Conservation (phyloP, 2,329 filamentous ascomycete genomes). For the Didymella exigua region DNA sequence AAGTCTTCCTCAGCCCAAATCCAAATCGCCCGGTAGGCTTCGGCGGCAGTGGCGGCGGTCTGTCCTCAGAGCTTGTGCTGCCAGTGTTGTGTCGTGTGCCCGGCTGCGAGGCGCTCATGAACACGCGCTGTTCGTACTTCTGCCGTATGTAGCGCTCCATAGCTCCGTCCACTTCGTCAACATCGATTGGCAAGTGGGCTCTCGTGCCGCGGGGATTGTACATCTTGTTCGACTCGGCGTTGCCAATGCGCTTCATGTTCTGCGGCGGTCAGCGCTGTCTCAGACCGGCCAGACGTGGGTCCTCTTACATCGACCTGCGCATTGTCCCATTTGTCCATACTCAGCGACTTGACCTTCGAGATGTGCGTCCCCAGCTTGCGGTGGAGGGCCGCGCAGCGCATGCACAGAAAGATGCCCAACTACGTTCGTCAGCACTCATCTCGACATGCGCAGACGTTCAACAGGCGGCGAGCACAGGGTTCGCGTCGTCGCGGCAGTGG, state of each 20-base stretch:
- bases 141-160: slow-evolving; percentile 96
- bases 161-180: slow-evolving; percentile 88
- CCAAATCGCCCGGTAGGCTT: slow-evolving; percentile 66
- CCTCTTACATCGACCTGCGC: slow-evolving; percentile 89
- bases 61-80: slow-evolving; percentile 62
- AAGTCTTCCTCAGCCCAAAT: slow-evolving; percentile 71
- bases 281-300: neutral
- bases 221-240: slow-evolving; percentile 80
- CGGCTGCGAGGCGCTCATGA: slow-evolving; percentile 49
- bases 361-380: slow-evolving; percentile 97
- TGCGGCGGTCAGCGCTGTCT: slow-evolving; percentile 48
- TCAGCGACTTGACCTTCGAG: slow-evolving; percentile 97
- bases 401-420: slow-evolving; percentile 95
- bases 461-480: neutral
- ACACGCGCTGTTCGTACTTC: slow-evolving; percentile 79
- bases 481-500: slow-evolving; percentile 6
- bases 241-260: slow-evolving; percentile 95
- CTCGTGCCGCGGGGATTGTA: slow-evolving; percentile 87
- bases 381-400: slow-evolving; percentile 95
- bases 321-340: slow-evolving; percentile 96
- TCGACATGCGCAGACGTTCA: neutral
- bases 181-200: slow-evolving; percentile 84
- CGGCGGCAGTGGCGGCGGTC: slow-evolving; percentile 63
- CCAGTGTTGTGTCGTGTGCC: slow-evolving; percentile 61
- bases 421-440: slow-evolving; percentile 49